Evolutionary conservation across 441 rosid genomes (phyloP), one percentile per base, ranked within the genome.

Genomic region (Kokia cookei): DNA sequence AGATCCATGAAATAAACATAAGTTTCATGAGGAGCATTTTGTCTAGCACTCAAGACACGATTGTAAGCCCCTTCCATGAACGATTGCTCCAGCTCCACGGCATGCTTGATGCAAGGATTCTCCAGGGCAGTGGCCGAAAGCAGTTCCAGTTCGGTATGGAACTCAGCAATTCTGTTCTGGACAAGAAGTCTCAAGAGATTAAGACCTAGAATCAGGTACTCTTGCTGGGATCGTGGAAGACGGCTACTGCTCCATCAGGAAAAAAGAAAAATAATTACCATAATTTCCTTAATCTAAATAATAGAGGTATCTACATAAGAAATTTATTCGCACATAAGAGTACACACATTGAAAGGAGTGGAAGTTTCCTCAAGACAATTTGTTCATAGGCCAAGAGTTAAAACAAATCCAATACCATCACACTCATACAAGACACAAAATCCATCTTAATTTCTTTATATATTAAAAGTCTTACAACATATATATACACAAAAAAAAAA

Each of bases 31-130:
- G 98, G 99, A 1, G 90, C 99, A 11, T 86, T 96, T 82, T 93
- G 98, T 61, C 93, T 88, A 72, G 99, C 98, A 86, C 89, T 92
- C 75, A 92, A 69, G 43, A 96, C 98, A 69, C 97, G 97, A 82
- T 93, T 93, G 72, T 93, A 93, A 63, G 99, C 98, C 77, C 98
- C 98, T 77, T 96, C 98, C 99, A 96, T 96, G 84, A 93, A 96
- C 0, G 99, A 96, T 76, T 96, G 99, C 92, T 96, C 99, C 85
- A 96, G 83, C 89, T 96, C 98, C 29, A 96, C 98, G 0, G 98
- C 99, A 75, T 96, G 95, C 77, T 88, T 86, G 85, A 96, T 92
- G 84, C 98, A 91, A 79, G 93, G 87, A 76, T 91, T 90, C 73
- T 93, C 98, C 82, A 92, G 71, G 26, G 99, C 93, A 80, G 86